phyloP scores from a whole-genome alignment of 2,329 filamentous ascomycete species.

The Zymoseptoria tritici region DNA sequence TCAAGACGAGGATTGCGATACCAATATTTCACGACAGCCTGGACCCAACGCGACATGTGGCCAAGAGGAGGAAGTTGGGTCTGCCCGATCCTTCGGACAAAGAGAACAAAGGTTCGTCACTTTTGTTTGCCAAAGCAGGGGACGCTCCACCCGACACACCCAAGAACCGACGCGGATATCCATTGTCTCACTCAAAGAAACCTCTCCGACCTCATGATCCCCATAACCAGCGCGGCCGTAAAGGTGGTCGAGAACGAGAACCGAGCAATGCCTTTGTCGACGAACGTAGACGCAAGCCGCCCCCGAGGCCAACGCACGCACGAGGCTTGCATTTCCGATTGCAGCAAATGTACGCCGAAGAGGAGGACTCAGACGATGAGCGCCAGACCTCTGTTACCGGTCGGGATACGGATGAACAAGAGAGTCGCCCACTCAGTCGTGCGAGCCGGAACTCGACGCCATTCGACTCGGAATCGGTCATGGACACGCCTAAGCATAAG shows the following conservation, averaged over 20 bases:
- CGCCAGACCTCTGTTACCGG: conserved; percentile 53
- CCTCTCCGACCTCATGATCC: conserved; percentile 39
- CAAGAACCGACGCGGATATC: conserved; percentile 38
- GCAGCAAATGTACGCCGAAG: conserved; percentile 64
- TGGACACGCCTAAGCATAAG: conserved; percentile 37
- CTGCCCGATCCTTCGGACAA: conserved; percentile 58
- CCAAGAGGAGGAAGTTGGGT: conserved; percentile 73
- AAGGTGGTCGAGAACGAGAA: conserved; percentile 28
- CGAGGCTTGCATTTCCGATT: conserved; percentile 76
- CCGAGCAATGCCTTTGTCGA: conserved; percentile 42
- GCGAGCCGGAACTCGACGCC: conserved; percentile 47
- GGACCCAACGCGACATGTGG: conserved; percentile 69
- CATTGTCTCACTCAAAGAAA: conserved; percentile 31
- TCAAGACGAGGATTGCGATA: conserved; percentile 78
- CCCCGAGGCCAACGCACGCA: conserved; percentile 53
- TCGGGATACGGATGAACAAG: conserved; percentile 76
- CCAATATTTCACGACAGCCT: conserved; percentile 74
- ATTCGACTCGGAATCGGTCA: conserved; percentile 44
- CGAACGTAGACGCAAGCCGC: conserved; percentile 50
- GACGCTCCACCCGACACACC: conserved; percentile 61
- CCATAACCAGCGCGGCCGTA: conserved; percentile 33
- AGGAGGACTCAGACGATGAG: conserved; percentile 75
- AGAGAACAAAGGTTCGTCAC: conserved; percentile 47
- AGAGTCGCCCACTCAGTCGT: conserved; percentile 73
- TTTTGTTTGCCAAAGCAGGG: conserved; percentile 42